A percentile compares a stretch with the other conserved stretches of the same genome.
These are phyloP conservation scores for Chaetomium fimeti DNA, from an alignment of 495 filamentous ascomycete genomes.

Conservation along the genomic window DNA sequence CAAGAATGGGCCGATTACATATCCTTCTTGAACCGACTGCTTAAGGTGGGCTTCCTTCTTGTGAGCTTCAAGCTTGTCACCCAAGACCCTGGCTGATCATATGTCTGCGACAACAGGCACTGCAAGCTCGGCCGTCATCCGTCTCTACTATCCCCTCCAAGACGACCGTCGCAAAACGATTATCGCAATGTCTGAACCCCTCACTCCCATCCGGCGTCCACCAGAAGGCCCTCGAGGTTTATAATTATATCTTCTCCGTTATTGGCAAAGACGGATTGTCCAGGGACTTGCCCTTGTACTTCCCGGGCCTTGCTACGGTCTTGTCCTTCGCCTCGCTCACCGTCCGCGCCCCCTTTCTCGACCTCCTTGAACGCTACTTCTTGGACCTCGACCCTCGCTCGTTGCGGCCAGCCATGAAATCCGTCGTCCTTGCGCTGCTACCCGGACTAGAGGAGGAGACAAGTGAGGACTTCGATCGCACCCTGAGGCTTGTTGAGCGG, in stretches of 20 bases:
- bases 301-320: conserved; percentile 83
- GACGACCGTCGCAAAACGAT: conserved; percentile 76
- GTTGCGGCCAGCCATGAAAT: conserved; percentile 83
- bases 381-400: conserved; percentile 64
- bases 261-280: conserved; percentile 75
- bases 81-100: conserved; percentile 21
- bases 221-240: conserved; percentile 94
- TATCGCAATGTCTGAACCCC: conserved; percentile 94
- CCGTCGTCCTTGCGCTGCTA: conserved; percentile 77
- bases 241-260: conserved; percentile 77
- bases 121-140: conserved; percentile 79
- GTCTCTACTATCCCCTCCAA: conserved; percentile 77
- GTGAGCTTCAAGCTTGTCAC: neutral
- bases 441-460: conserved; percentile 95
- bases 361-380: conserved; percentile 77
- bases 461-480: conserved; percentile 93
- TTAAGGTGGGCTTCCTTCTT: conserved; percentile 62
- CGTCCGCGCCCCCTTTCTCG: conserved; percentile 78
- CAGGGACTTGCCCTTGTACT: conserved; percentile 77
- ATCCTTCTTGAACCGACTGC: conserved; percentile 84
- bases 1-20: conserved; percentile 99
- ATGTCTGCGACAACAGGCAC: conserved; percentile 57
- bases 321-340: conserved; percentile 91
- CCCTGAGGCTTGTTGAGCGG: conserved; percentile 70
- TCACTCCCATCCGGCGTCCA: conserved; percentile 95